A percentile compares a stretch with the other conserved stretches of the same genome.
phyloP scores from a whole-genome alignment of 805 yeast genomes.

The Kurtzmaniella fragi region DNA sequence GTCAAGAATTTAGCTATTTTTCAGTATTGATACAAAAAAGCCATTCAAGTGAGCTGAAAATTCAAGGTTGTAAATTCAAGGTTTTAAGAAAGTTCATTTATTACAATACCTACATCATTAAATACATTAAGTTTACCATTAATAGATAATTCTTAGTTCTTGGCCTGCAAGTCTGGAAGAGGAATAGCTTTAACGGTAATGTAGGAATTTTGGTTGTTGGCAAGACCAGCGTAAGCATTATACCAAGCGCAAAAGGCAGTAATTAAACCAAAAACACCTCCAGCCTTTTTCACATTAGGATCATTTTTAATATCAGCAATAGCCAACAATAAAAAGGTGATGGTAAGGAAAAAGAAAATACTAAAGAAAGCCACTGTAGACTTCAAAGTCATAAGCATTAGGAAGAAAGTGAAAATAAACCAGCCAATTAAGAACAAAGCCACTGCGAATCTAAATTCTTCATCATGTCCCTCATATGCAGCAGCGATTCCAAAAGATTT shows the following conservation, averaged over 20 bases:
- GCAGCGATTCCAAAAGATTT: conserved; percentile 32
- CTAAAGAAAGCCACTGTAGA: conserved; percentile 40
- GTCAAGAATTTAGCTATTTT: too few species aligned
- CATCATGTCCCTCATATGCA: conserved; percentile 24
- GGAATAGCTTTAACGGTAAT: conserved; percentile 44
- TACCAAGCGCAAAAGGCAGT: conserved; percentile 43
- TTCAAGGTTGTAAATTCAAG: too few species aligned
- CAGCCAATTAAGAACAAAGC: conserved; percentile 38
- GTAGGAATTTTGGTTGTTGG: conserved; percentile 61
- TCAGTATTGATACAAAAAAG: too few species aligned
- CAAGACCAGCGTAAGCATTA: conserved; percentile 43
- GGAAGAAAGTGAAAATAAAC: conserved; percentile 41
- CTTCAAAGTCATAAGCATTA: conserved; percentile 36
- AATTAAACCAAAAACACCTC: conserved; percentile 37
- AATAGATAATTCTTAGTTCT: neutral
- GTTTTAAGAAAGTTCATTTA: too few species aligned
- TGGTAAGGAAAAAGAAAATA: conserved; percentile 34
- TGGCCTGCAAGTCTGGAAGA: conserved; percentile 38
- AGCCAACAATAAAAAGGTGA: conserved; percentile 38
- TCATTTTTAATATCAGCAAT: conserved; percentile 30
- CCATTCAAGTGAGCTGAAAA: too few species aligned
- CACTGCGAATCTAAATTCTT: conserved; percentile 27
- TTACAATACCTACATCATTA: too few species aligned
- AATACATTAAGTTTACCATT: too few species aligned
- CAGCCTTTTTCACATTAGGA: conserved; percentile 32